These are phyloP conservation scores for Selaginella tamariscina DNA, from an alignment of 75 land plant species.

Conservation along the genomic window DNA sequence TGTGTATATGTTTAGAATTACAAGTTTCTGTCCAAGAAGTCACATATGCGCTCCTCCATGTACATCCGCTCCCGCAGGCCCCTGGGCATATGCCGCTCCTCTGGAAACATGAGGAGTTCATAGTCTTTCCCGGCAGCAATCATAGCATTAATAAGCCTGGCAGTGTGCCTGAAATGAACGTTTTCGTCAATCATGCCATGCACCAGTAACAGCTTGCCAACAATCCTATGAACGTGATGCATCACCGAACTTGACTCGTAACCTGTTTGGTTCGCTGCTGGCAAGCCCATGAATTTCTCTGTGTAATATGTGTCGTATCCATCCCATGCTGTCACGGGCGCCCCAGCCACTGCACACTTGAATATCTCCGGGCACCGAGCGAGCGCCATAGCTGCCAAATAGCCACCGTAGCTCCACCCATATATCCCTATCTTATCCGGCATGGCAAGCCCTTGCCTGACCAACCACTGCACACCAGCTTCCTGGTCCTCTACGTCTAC, in stretches of 20 bases:
- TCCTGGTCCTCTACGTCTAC: slow-evolving; percentile 85
- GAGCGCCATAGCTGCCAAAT: slow-evolving; percentile 68
- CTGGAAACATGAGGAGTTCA: slow-evolving; percentile 81
- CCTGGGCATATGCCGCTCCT: slow-evolving; percentile 92
- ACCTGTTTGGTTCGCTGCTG: slow-evolving; percentile 37
- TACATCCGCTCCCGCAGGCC: slow-evolving; percentile 67
- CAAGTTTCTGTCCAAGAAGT: slow-evolving; percentile 66
- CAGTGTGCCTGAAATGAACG: slow-evolving; percentile 96
- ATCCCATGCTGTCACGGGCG: slow-evolving; percentile 97
- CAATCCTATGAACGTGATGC: slow-evolving; percentile 62
- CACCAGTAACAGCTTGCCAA: slow-evolving; percentile 70
- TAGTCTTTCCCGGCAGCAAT: slow-evolving; percentile 59
- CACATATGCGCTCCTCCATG: slow-evolving; percentile 97
- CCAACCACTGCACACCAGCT: slow-evolving; percentile 75
- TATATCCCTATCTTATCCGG: slow-evolving; percentile 63
- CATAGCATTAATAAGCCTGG: slow-evolving; percentile 80
- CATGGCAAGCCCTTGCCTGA: slow-evolving; percentile 68
- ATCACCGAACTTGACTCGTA: slow-evolving; percentile 64
- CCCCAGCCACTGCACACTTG: slow-evolving; percentile 78
- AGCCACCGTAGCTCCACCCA: slow-evolving; percentile 99
- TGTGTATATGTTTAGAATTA: too few relatives aligned
- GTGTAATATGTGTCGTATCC: slow-evolving; percentile 97
- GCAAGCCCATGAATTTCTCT: slow-evolving; percentile 92
- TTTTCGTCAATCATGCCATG: slow-evolving; percentile 99
- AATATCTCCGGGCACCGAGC: slow-evolving; percentile 69